These are phyloP conservation scores for Rhizoclosmatium globosum DNA, from an alignment of 192 early-diverging fungal genomes.

Conservation along the genomic window DNA sequence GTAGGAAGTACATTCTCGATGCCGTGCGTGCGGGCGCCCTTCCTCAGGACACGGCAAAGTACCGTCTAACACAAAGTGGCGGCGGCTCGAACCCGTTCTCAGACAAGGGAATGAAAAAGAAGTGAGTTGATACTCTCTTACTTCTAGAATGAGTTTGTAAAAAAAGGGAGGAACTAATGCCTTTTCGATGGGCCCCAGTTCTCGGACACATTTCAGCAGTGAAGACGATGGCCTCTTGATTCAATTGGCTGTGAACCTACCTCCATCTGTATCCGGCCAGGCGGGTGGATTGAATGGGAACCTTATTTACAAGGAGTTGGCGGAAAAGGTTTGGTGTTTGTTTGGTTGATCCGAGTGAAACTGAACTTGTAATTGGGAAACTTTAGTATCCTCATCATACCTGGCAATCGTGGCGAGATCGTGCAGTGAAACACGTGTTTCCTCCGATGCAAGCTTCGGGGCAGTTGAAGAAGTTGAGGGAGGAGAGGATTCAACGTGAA, in stretches of 20 bases:
- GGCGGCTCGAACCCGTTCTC: not conserved
- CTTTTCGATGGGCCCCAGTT: not conserved
- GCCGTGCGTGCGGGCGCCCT: not conserved
- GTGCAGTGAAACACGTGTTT: conserved; percentile 18
- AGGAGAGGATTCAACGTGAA: not conserved
- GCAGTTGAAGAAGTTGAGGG: not conserved
- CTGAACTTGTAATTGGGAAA: not conserved
- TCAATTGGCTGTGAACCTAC: not conserved
- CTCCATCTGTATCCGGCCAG: not conserved
- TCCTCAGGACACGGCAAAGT: not conserved
- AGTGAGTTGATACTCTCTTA: no score
- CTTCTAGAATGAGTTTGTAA: not conserved
- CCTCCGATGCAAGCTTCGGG: not conserved
- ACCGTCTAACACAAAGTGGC: not conserved
- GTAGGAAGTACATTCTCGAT: not conserved
- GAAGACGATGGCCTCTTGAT: conserved; percentile 17
- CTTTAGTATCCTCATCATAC: not conserved
- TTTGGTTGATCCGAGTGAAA: not conserved
- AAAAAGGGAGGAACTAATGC: no score
- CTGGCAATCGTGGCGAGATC: not conserved
- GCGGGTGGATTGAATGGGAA: not conserved
- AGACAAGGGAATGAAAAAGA: not conserved
- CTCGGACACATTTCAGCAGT: conserved; percentile 10
- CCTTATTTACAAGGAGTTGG: conserved; percentile 9
- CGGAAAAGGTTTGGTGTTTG: conserved; percentile 6